Base-by-base conservation (phyloP, 2,329 filamentous ascomycete species). In the Fusarium haematococcum region DNA sequence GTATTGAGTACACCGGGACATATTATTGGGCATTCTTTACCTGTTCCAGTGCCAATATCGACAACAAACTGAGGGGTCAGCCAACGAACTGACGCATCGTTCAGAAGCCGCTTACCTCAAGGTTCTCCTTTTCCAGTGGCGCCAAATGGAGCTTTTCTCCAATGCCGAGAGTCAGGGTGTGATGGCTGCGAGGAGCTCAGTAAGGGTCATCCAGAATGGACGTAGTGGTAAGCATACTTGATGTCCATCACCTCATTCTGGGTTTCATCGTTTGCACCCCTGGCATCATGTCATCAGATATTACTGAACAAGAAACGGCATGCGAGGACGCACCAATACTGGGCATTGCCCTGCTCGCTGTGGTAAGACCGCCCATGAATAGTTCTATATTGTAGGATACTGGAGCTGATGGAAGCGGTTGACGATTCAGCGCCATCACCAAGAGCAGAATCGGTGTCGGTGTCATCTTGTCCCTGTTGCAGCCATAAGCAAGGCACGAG, bases 41-140 rank as follows among this genome's bases (percentile, higher is more conserved):
- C 73, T 18, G 70, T 75, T 8, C 73, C 73, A 9, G 73, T 74
- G 63, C 71, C 71, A 45, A 75, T 64, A 30, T 75, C 73, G 5
- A 71, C 63, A 5, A 61, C 70, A 3, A n/a, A 32, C 48, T 52
- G 25, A n/a, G 3, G 6, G n/a, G 3, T 52, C 2, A 52, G 48
- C 4, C 25, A 32, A 10, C 25, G 10, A 30, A 13, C 10, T 2
- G 23, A 7, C n/a, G 10, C 6, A 5, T 1, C 16, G 2, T 1
- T 32, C 3, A n/a, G 25, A 13, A 14, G 18, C 4, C 27, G 14
- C 18, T 6, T 67, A 74, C 73, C 60, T 71, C 45, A 5, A 73
- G 68, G 7, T 71, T 43, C 1, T 71, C 39, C 3, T 66, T 43
- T 5, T 52, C 48, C 2, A 74, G 43, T 16, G 69, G 71, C 27